Conservation (phyloP, 371 early-diverging fungal species). For the Batrachochytrium dendrobatidis region DNA sequence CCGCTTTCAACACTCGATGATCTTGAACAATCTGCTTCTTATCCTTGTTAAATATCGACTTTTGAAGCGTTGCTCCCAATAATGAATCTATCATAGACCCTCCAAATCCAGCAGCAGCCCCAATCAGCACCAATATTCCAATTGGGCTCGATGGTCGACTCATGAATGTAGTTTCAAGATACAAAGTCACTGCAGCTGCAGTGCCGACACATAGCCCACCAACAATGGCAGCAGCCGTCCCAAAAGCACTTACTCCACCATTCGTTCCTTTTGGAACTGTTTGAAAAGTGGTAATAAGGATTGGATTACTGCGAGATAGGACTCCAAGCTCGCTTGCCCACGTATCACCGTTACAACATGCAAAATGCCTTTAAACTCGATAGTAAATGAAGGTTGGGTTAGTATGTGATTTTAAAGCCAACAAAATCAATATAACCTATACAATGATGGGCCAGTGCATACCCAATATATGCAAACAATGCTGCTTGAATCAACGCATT, state of each 20-base stretch:
- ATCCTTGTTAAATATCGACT: constrained; percentile 55
- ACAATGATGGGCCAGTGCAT: no score
- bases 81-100: constrained; percentile 79
- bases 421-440: not conserved
- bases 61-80: constrained; percentile 75
- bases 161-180: constrained; percentile 23
- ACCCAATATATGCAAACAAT: constrained; percentile 13
- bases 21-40: constrained; percentile 42
- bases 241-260: constrained; percentile 48
- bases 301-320: constrained; percentile 61
- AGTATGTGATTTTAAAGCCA: not conserved
- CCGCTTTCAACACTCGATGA: constrained; percentile 28
- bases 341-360: constrained; percentile 81
- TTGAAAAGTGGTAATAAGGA: constrained; percentile 62
- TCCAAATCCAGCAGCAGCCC: constrained; percentile 54
- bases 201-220: constrained; percentile 73
- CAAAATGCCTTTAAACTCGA: constrained; percentile 52
- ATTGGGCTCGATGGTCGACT: constrained; percentile 13
- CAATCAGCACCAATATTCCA: constrained; percentile 42
- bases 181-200: constrained; percentile 46
- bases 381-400: no score
- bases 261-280: constrained; percentile 85
- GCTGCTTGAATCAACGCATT: constrained; percentile 3
- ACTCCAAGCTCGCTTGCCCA: constrained; percentile 87
- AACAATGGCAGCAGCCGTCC: constrained; percentile 18